A percentile compares a stretch with the other conserved stretches of the same genome.
phyloP scores from a whole-genome alignment of 2,329 filamentous ascomycete species.

The Rhexocercosporidium sp. region DNA sequence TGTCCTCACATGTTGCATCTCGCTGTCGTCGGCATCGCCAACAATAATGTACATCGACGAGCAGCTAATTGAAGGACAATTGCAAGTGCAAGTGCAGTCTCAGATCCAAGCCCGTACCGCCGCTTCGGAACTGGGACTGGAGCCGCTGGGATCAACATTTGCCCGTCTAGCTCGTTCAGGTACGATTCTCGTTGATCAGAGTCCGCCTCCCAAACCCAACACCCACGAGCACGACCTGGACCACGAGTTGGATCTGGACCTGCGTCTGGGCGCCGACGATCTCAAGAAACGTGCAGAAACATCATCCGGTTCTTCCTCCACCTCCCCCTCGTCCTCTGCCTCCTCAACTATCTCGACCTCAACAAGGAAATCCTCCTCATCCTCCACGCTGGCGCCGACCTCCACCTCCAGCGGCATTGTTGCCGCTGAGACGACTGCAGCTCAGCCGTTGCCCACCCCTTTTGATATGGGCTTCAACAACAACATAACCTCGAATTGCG shows the following conservation, averaged over 20 bases:
- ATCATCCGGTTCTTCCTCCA: neutral
- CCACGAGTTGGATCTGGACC: neutral
- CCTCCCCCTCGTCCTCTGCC: conserved; percentile 14
- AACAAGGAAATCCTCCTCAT: conserved; percentile 5
- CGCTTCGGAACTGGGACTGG: conserved; percentile 24
- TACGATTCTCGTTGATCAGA: conserved; percentile 40
- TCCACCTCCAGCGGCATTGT: conserved; percentile 27
- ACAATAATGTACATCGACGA: conserved; percentile 32
- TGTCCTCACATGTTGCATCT: conserved; percentile 34
- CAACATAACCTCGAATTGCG: conserved; percentile 58
- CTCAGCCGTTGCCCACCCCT: conserved; percentile 61
- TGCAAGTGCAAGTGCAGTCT: no score
- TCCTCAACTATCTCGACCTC: conserved; percentile 6
- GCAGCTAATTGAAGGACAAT: no score
- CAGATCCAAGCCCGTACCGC: conserved; percentile 16
- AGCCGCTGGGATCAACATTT: conserved; percentile 34
- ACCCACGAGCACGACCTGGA: neutral
- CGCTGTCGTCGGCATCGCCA: conserved; percentile 33
- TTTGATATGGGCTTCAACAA: conserved; percentile 69
- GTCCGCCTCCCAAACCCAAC: conserved; percentile 25
- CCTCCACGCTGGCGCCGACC: conserved; percentile 21
- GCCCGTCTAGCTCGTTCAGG: conserved; percentile 38
- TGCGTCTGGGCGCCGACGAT: conserved; percentile 19
- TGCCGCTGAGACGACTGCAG: conserved; percentile 30
- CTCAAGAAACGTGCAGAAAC: conserved; percentile 26